Evolutionary conservation across 768 basidiomycete species (phyloP), one percentile per base, ranked within the genome.

Genomic region (Mycena alexandri): DNA sequence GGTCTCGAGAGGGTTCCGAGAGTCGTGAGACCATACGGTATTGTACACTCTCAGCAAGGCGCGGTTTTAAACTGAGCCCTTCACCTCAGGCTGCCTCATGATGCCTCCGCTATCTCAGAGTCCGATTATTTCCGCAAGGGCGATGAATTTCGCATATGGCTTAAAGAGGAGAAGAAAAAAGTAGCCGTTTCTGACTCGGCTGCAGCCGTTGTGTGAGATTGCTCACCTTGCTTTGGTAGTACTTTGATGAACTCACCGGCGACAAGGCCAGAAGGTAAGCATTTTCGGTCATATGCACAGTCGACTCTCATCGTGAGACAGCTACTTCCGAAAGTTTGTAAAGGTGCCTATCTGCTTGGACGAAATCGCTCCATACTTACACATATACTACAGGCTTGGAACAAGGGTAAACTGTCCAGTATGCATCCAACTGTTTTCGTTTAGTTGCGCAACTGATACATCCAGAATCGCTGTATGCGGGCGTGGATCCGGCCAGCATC

Each of bases 251-350:
- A 65, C 83, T 98, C 62, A 89, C 90, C 19, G 89, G 93, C 29
- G 94, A 96, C 34, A 90, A 85, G 75, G 90, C 95, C 4, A 86
- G 93, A 71, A 92, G 88, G 69, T 71, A 58, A 76, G 87, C 71
- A 21, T 50, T 48, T 64, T 58, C 22, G 29, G 47, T 60, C 65
- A 59, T 66, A 70, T 43, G 56, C 66, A 58, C 68, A 55, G 65
- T 72, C 65, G 69, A 72, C 71, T 72, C 78, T 81, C 66, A 82
- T 76, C 56, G 56, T 71, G 75, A 65, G 61, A 25, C 65, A 94
- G 93, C 74, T 95, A 96, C 76, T 98, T 98, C 76, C 90, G 91
- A 73, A 97, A 96, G 79, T 98, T 98, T 74, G 90, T 95, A 44
- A 93, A 92, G 85, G 91, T 91, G 80, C 55, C 29, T 72, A 19